Conservation (phyloP, 805 yeast genomes). For the Schizosaccharomyces lindneri region DNA sequence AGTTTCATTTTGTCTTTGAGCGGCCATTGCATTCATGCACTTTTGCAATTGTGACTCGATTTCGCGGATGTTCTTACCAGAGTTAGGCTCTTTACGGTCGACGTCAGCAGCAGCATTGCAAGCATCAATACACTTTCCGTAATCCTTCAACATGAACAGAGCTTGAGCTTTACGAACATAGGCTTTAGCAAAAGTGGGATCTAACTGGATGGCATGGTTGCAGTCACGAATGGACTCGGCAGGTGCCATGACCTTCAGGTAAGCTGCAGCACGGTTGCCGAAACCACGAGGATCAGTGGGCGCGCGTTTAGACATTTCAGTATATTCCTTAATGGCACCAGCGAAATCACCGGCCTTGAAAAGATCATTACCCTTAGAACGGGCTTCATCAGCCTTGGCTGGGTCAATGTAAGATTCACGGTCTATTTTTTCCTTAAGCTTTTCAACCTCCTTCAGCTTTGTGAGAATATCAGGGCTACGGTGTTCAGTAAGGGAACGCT, state of each 20-base stretch:
- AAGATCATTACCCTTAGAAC: slow-evolving; percentile 69
- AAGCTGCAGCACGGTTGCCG: slow-evolving; percentile 93
- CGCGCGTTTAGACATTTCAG: slow-evolving; percentile 91
- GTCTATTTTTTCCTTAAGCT: slow-evolving; percentile 56
- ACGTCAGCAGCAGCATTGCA: slow-evolving; percentile 51
- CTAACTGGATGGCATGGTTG: slow-evolving; percentile 65
- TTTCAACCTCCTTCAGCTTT: slow-evolving; percentile 71
- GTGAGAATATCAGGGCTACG: slow-evolving; percentile 81
- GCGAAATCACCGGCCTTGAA: slow-evolving; percentile 93
- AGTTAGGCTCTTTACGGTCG: slow-evolving; percentile 27
- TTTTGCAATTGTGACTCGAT: slow-evolving; percentile 39
- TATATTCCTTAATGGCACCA: slow-evolving; percentile 73
- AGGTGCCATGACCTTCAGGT: slow-evolving; percentile 82
- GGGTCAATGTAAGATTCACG: slow-evolving; percentile 62
- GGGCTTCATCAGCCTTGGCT: slow-evolving; percentile 83
- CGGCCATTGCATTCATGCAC: slow-evolving; percentile 37
- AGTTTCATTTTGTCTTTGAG: slow-evolving; percentile 64
- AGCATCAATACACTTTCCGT: slow-evolving; percentile 56
- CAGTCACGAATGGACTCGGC: slow-evolving; percentile 91
- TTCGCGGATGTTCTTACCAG: slow-evolving; percentile 31
- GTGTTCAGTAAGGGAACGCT: slow-evolving; percentile 86
- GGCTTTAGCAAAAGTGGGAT: slow-evolving; percentile 78
- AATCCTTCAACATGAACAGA: slow-evolving; percentile 73
- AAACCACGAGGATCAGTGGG: slow-evolving; percentile 93
- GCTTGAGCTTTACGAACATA: slow-evolving; percentile 93